A percentile compares a stretch with the other conserved stretches of the same genome.
Evolutionary conservation across 2,329 filamentous ascomycete genomes (phyloP).

Genomic region (Epichloe baconii): DNA sequence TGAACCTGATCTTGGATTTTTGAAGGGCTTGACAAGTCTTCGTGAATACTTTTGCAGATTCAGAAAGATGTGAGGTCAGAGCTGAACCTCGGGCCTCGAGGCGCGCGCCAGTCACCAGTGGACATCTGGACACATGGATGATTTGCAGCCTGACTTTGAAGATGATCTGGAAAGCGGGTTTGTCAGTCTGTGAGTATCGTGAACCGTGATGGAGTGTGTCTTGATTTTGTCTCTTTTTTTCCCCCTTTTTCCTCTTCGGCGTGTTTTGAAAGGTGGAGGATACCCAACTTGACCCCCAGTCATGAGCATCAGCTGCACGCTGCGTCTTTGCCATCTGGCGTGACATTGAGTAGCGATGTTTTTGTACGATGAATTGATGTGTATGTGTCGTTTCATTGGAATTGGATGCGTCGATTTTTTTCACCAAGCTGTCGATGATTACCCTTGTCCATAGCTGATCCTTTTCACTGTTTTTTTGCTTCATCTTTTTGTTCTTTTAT

Average conservation of each 20-base stretch:
- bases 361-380: not conserved
- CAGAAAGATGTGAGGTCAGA: constrained; percentile 58
- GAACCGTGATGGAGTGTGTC: not conserved
- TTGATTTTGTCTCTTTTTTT: not conserved
- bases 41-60: constrained; percentile 79
- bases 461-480: not conserved
- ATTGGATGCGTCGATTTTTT: not conserved
- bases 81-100: constrained; percentile 31
- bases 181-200: constrained; percentile 1
- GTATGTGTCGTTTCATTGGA: not conserved
- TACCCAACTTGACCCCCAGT: not conserved
- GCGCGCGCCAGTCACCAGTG: constrained; percentile 7
- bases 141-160: constrained; percentile 15
- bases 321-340: not conserved
- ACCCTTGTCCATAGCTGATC: not conserved
- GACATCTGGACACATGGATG: constrained; percentile 10
- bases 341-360: not conserved
- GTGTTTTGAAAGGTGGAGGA: not conserved
- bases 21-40: constrained; percentile 70
- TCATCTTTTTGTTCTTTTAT: not conserved
- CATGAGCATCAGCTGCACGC: not conserved
- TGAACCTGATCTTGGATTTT: constrained; percentile 76
- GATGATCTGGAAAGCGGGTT: constrained; percentile 10
- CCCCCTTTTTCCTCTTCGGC: not conserved
- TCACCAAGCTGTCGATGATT: not conserved